A percentile compares a stretch with the other conserved stretches of the same genome.
Conservation (phyloP, 2,329 filamentous ascomycete genomes). For the Fusarium luffae region DNA sequence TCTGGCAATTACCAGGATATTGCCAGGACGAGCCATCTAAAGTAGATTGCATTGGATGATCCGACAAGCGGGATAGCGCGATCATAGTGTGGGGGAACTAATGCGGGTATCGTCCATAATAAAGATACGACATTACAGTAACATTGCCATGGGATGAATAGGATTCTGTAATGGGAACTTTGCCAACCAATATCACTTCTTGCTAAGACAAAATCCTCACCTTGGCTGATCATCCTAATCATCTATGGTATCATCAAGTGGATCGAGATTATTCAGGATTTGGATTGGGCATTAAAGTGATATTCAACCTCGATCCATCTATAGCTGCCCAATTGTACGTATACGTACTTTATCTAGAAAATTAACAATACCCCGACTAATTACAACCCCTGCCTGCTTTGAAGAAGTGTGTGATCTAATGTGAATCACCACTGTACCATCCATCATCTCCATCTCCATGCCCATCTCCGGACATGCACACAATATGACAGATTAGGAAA, state of each 20-base stretch:
- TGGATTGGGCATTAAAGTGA: constrained; percentile 2
- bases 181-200: background rate
- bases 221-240: background rate
- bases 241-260: background rate
- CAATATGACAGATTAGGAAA: constrained; percentile 27
- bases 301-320: constrained; percentile 5
- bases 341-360: background rate
- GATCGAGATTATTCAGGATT: constrained; percentile 9
- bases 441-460: background rate
- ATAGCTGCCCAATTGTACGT: constrained; percentile 21
- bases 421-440: constrained; percentile 13
- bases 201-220: background rate
- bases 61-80: constrained; percentile 42
- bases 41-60: constrained; percentile 17
- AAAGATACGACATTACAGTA: background rate
- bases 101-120: constrained; percentile 3
- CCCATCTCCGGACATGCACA: constrained; percentile 20
- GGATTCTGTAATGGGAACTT: background rate
- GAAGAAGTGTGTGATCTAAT: constrained; percentile 26
- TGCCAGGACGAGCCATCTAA: constrained; percentile 30
- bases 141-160: background rate
- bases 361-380: background rate
- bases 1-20: background rate
- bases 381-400: constrained; percentile 22
- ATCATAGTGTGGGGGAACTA: constrained; percentile 36